Evolutionary conservation across 164 flowering plant species (phyloP), one percentile per base, ranked within the genome.

Genomic region (Euptelea pleiosperma): DNA sequence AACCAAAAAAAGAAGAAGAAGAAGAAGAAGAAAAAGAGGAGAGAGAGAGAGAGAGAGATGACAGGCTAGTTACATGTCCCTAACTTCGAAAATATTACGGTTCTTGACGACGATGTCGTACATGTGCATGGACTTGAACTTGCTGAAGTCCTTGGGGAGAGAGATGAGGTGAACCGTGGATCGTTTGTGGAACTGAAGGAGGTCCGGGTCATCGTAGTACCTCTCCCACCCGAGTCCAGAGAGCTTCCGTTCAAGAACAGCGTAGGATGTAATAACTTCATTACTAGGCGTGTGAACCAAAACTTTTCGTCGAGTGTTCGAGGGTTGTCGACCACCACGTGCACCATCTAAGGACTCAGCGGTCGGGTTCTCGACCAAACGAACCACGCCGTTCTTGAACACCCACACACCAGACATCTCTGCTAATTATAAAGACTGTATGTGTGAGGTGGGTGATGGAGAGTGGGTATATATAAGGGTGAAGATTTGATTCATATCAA

Each of bases 321-420:
- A n/a, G n/a, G n/a, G n/a, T n/a, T n/a, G n/a, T n/a, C n/a, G n/a
- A n/a, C n/a, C n/a, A n/a, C n/a, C n/a, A n/a, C n/a, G n/a, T n/a
- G n/a, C n/a, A 30, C 64, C 71, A 9, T 63, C 70, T 33, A 43
- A 0, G 7, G 75, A 49, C 12, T 77, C 82, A 0, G 62, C 67
- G 3, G 59, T 79, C 6, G 84, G 85, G 62, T 84, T 79, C 65
- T 78, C 82, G 16, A 79, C 84, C 8, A 81, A 77, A 12, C 86
- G 70, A 3, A 86, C 69, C 9, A 82, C 93, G 0, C 93, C 86
- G 52, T 84, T 78, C 60, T 75, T 84, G 91, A 89, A 89, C 24
- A 80, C 83, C 91, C 93, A 89, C 21, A 89, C 96, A 0, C 96
- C 96, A 1, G 96, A 80, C 96, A 89, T 81, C 1, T 14, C 22